phyloP scores from a whole-genome alignment of 352 stramenopile species.

The Pythium rhizo-oryzae region DNA sequence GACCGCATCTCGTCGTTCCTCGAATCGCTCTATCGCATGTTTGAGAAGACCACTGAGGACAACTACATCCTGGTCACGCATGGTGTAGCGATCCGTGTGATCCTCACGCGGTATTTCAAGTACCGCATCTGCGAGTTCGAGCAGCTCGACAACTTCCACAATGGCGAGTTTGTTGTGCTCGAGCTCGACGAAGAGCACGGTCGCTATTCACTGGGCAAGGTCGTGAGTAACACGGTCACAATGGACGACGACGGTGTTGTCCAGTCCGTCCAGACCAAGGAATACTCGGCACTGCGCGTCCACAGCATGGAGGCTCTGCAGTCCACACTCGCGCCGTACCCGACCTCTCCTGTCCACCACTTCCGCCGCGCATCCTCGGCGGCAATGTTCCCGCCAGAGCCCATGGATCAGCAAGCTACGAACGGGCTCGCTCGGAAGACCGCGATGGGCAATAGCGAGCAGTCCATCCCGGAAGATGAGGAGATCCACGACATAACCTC shows the following conservation, averaged over 20 bases:
- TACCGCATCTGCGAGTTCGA: slow-evolving; percentile 88
- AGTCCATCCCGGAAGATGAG: slow-evolving; percentile 24
- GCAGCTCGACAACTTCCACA: slow-evolving; percentile 84
- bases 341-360: slow-evolving; percentile 67
- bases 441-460: neutral
- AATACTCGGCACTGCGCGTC: slow-evolving; percentile 54
- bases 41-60: slow-evolving; percentile 72
- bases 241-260: slow-evolving; percentile 44
- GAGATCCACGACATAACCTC: slow-evolving; percentile 5
- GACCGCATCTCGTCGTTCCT: slow-evolving; percentile 89
- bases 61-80: slow-evolving; percentile 90
- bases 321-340: slow-evolving; percentile 51
- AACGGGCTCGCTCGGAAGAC: slow-evolving; percentile 7
- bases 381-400: slow-evolving; percentile 29
- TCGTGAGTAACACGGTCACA: slow-evolving; percentile 64
- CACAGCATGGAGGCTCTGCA: slow-evolving; percentile 48
- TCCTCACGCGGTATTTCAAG: slow-evolving; percentile 90
- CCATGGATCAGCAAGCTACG: neutral
- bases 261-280: slow-evolving; percentile 42
- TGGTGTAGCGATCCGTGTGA: slow-evolving; percentile 85
- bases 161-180: slow-evolving; percentile 83
- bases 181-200: slow-evolving; percentile 64
- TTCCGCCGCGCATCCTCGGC: slow-evolving; percentile 53
- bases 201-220: slow-evolving; percentile 66
- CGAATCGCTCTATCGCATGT: slow-evolving; percentile 86